Conservation (phyloP, 2,329 filamentous ascomycete genomes). For the Onygenales sp. region DNA sequence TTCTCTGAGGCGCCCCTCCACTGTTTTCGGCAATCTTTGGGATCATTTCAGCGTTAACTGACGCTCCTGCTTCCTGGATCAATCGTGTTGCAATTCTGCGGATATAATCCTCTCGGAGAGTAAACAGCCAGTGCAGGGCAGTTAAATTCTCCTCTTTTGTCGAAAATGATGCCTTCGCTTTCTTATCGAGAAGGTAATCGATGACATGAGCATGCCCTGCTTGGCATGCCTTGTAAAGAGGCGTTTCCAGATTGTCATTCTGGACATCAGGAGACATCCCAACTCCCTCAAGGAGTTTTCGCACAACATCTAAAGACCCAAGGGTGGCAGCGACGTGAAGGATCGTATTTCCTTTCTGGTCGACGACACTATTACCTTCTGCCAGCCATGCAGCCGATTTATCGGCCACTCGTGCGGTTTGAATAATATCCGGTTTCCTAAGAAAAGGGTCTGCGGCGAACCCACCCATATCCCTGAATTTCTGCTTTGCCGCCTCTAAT, state of each 20-base stretch:
- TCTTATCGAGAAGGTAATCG: slow-evolving; percentile 15
- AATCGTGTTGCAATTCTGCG: slow-evolving; percentile 12
- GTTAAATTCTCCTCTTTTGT: slow-evolving; percentile 14
- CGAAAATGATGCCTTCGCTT: slow-evolving; percentile 12
- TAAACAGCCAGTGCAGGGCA: slow-evolving; percentile 20
- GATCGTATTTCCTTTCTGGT: slow-evolving; percentile 17
- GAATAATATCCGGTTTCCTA: slow-evolving; percentile 11
- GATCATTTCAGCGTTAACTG: slow-evolving; percentile 14
- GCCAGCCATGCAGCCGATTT: slow-evolving; percentile 8
- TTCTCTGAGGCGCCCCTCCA: slow-evolving; percentile 13
- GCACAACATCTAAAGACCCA: slow-evolving; percentile 10
- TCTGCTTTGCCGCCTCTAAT: slow-evolving; percentile 11
- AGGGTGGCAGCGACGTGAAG: slow-evolving; percentile 18
- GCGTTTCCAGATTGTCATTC: slow-evolving; percentile 19
- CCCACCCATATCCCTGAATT: slow-evolving; percentile 16
- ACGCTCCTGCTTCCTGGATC: slow-evolving; percentile 12
- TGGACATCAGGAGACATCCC: slow-evolving; percentile 12
- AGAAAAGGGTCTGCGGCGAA: slow-evolving; percentile 18
- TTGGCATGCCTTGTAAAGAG: slow-evolving; percentile 20
- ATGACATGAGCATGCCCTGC: slow-evolving; percentile 18
- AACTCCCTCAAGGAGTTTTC: slow-evolving; percentile 11
- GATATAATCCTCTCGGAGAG: slow-evolving; percentile 11
- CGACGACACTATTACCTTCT: slow-evolving; percentile 9
- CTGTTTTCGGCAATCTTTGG: slow-evolving; percentile 12
- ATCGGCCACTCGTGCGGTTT: slow-evolving; percentile 4